Evolutionary conservation across 2,329 filamentous ascomycete genomes (phyloP), one percentile per base, ranked within the genome.

Genomic region (Aspergillus awamori): DNA sequence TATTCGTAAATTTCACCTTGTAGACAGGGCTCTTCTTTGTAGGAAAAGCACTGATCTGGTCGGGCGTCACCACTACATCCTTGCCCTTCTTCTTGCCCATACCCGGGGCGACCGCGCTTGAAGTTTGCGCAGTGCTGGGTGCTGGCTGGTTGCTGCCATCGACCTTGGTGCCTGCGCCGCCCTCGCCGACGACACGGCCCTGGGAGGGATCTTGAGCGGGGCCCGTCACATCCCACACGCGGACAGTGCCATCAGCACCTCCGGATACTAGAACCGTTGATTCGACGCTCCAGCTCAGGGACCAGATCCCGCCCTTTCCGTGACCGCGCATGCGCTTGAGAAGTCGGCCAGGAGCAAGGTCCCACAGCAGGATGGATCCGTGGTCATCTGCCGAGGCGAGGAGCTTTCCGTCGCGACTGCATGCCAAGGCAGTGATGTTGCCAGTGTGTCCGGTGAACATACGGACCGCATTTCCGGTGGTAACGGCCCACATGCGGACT

Each of bases 21-120:
- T 96, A 91, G 10, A 98, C 91, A 0, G 94, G 93, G 15, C 90
- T 94, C 80, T 96, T 97, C 85, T 99, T 99, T 4, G 95, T 98
- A 0, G 92, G 89, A 74, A 97, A 98, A 0, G 92, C 93, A 65
- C 88, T 92, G 78, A 99, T 96, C 78, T 98, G 95, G 72, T 99
- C 95, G 0, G 93, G 89, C 0, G 90, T 93, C 48, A 97, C 90
- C 70, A 92, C 91, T 4, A 93, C 91, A 70, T 97, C 94, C 76
- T 97, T 97, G 59, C 86, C 87, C 76, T 92, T 92, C 81, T 96
- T 96, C 83, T 80, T 79, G 54, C 74, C 74, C 24, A 79, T 74
- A 17, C 69, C 72, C 6, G 79, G 75, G 6, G 76, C 79, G 15
- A 79, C 77, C 5, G 76, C 76, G 20, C 81, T 80, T 48, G 85